Base-by-base conservation (phyloP, 73 alveolate species). In the Paramecium primaurelia region DNA sequence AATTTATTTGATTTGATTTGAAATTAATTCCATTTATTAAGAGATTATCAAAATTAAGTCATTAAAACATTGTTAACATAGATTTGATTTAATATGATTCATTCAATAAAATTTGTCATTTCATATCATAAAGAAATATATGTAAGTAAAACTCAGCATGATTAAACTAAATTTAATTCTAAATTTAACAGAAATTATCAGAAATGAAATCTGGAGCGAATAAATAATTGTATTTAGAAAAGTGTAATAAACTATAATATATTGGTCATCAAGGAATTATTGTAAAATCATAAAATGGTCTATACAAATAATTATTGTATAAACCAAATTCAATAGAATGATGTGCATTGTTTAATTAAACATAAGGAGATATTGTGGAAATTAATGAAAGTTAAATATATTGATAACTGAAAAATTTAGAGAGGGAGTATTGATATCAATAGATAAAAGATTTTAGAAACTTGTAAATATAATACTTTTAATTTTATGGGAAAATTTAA, bases 61-160 rank as follows among this genome's bases (percentile, higher is more conserved):
- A 49, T 80, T 80, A 80, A 26, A 77, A 80, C 14, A 80, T 77
- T 26, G 91, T 77, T 22, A 80, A 80, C 11, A 80, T 45, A 4
- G 45, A 80, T 80, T 45, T 45, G 34, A 45, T 80, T 5, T 58
- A 80, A 80, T 80, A 42, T 47, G 37, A 80, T 26, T 80, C 91
- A 2, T 42, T 44, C 49, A 80, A 80, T 32, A 77, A 44, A 80
- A 80, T 45, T 26, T 80, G 16, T 20, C 75, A 25, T 80, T 80
- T 80, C 77, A 45, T 80, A 45, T 45, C 59, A 77, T 16, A 80
- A 77, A 36, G 91, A 80, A 36, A 45, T 80, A 44, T 80, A 80
- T n/a, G 58, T 80, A 3, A 80, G 12, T 14, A 80, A 16, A 80
- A 80, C 45, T 77, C 91, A 2, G 47, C 58, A 25, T 80, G 47